phyloP scores from a whole-genome alignment of 768 basidiomycete genomes.

The Asterophora parasitica region DNA sequence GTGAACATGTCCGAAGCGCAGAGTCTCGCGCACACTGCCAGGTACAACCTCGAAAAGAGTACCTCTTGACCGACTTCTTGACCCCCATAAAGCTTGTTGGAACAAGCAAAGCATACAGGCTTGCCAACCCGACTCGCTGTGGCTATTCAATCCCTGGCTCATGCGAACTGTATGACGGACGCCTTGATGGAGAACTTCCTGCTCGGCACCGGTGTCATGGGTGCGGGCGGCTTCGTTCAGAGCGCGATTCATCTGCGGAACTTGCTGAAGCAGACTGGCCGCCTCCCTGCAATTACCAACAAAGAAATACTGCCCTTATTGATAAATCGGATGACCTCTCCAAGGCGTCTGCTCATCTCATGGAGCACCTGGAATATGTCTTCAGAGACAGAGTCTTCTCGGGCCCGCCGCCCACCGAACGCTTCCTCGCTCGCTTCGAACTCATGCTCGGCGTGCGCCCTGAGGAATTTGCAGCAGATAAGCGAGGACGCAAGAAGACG shows the following conservation, averaged over 20 bases:
- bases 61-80: neutral
- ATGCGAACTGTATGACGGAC: conserved; percentile 3
- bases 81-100: conserved; percentile 1
- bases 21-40: neutral
- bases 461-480: neutral
- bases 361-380: conserved; percentile 2
- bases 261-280: conserved; percentile 7
- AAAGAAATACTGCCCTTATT: neutral
- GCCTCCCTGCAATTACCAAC: neutral
- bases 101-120: conserved; percentile 2
- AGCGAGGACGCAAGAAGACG: neutral
- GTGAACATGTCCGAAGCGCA: neutral
- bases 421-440: neutral
- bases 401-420: conserved; percentile 5
- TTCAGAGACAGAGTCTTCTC: conserved; percentile 4
- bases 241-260: conserved; percentile 10
- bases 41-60: neutral
- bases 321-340: neutral
- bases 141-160: conserved; percentile 7
- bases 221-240: conserved; percentile 6
- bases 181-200: neutral
- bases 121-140: conserved; percentile 1
- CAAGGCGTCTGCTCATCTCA: neutral
- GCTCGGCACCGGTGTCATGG: neutral
- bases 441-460: conserved; percentile 2